Evolutionary conservation across 441 rosid species (phyloP).

Genomic region (Adansonia madagascariensis): DNA sequence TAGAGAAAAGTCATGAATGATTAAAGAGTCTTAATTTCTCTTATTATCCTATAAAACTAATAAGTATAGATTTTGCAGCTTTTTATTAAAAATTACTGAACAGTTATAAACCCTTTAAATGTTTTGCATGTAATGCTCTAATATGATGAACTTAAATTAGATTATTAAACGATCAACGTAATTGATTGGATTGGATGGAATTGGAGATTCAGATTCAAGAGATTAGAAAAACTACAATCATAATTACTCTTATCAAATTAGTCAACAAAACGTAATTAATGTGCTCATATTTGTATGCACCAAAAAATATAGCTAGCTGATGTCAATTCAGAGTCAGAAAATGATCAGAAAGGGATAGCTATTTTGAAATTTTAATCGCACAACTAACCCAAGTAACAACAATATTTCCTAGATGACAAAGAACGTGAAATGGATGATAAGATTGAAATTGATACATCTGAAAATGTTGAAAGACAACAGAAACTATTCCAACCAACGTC

Average conservation of each 20-base stretch:
- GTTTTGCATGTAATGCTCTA: too few species aligned
- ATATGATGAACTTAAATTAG: too few species aligned
- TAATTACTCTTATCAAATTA: too few species aligned
- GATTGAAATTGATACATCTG: background rate
- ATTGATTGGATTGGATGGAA: background rate
- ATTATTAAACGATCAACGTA: too few species aligned
- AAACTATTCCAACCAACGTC: background rate
- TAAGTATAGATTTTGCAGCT: too few species aligned
- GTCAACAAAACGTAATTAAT: background rate
- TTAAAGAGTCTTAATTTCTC: too few species aligned
- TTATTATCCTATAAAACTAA: too few species aligned
- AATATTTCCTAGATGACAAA: background rate
- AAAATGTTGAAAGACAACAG: background rate
- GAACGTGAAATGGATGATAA: background rate
- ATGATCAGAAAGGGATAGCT: background rate
- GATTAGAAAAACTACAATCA: too few species aligned
- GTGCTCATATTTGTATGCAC: background rate
- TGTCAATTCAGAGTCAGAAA: slow-evolving; percentile 1
- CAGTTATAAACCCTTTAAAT: too few species aligned
- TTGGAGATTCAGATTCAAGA: background rate
- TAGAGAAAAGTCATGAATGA: too few species aligned
- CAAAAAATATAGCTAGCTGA: background rate
- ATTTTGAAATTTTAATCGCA: background rate
- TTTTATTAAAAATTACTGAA: too few species aligned
- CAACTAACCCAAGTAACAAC: background rate